phyloP scores from a whole-genome alignment of 305 asterid genomes.

The Euphrasia arctica region DNA sequence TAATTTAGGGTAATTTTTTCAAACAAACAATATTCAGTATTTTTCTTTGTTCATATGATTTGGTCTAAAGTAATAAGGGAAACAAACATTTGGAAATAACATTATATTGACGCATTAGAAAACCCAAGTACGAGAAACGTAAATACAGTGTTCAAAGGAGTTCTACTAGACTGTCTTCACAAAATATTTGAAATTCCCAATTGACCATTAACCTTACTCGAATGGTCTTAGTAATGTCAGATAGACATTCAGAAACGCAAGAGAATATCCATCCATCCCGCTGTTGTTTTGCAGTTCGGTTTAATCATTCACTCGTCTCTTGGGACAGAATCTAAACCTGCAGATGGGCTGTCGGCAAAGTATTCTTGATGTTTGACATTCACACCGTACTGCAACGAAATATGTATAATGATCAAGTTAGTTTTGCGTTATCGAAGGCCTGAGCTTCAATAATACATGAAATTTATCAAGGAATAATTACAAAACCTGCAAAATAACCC shows the following conservation, averaged over 20 bases:
- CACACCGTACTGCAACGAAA: slow-evolving; percentile 13
- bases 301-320: background rate
- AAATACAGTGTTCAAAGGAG: background rate
- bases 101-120: too few relatives aligned
- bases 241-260: background rate
- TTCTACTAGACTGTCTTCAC: background rate
- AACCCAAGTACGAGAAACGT: too few relatives aligned
- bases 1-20: too few relatives aligned
- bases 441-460: background rate
- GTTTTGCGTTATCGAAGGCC: background rate
- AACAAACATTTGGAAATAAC: too few relatives aligned
- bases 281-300: background rate
- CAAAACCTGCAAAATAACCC: background rate
- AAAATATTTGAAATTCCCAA: background rate
- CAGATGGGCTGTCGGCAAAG: background rate
- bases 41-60: too few relatives aligned
- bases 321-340: background rate
- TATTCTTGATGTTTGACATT: slow-evolving; percentile 1
- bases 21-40: too few relatives aligned
- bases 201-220: background rate
- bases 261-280: background rate
- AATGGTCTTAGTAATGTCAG: background rate
- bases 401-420: slow-evolving; percentile 20
- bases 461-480: background rate
- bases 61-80: too few relatives aligned